Evolutionary conservation across 345 rosid species (phyloP).

Genomic region (Raphanus sativus): DNA sequence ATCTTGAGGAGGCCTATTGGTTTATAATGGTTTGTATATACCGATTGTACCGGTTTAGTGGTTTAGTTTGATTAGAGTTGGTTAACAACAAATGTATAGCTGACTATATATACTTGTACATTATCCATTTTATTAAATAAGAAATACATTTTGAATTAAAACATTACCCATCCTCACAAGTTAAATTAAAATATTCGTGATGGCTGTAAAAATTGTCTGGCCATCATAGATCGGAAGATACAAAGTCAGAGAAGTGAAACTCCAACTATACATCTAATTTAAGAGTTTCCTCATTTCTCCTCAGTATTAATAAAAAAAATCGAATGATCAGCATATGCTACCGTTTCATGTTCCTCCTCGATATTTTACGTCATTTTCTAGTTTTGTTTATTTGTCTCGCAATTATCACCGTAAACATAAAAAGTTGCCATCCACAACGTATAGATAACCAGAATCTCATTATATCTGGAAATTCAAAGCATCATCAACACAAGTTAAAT

Average conservation of each 20-base stretch:
- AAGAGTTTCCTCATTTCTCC: constrained; percentile 6
- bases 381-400: neutral
- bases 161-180: too few species aligned
- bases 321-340: neutral
- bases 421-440: neutral
- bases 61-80: too few species aligned
- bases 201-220: neutral
- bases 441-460: too few species aligned
- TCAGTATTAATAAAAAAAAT: neutral
- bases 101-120: neutral
- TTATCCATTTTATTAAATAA: too few species aligned
- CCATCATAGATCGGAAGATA: neutral
- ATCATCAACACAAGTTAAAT: too few species aligned
- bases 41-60: too few species aligned
- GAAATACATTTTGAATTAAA: too few species aligned
- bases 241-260: constrained; percentile 23
- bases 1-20: too few species aligned
- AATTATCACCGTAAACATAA: neutral
- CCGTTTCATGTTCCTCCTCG: neutral
- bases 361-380: neutral
- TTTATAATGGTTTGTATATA: too few species aligned
- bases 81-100: too few species aligned
- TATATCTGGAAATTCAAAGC: too few species aligned
- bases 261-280: constrained; percentile 13
- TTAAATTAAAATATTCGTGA: too few species aligned